Percentiles rank a stretch among this genome's conserved stretches.
These are phyloP conservation scores for Setaria italica DNA, from an alignment of 202 grass and related monocot species.

Conservation along the genomic window DNA sequence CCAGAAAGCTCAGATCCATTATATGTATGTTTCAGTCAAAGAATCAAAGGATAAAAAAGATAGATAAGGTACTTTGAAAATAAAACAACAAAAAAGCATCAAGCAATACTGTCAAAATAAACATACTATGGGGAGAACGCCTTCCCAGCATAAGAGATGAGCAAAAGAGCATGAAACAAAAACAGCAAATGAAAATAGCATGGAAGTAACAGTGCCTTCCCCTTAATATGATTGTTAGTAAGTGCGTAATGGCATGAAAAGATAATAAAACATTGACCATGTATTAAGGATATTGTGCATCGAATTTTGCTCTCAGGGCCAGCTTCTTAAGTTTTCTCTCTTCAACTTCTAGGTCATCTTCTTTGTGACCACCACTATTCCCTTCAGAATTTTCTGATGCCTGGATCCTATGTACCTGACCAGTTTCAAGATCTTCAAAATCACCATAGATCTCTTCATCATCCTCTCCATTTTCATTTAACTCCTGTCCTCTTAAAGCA, in stretches of 20 bases:
- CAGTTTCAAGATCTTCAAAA: slow-evolving; percentile 98
- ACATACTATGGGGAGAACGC: slow-evolving; percentile 6
- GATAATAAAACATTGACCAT: slow-evolving; percentile 19
- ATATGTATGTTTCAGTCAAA: slow-evolving; percentile 84
- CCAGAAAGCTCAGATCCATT: slow-evolving; percentile 72
- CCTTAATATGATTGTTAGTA: neutral
- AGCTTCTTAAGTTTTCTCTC: slow-evolving; percentile 88
- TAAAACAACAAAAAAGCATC: neutral
- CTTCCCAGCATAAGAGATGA: neutral
- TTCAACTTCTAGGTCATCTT: slow-evolving; percentile 66
- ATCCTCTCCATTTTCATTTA: slow-evolving; percentile 63
- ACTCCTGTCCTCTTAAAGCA: slow-evolving; percentile 65
- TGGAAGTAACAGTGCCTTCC: neutral
- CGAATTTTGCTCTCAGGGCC: slow-evolving; percentile 83
- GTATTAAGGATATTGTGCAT: slow-evolving; percentile 88
- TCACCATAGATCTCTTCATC: slow-evolving; percentile 76
- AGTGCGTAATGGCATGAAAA: slow-evolving; percentile 20
- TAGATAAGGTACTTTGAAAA: slow-evolving; percentile 25
- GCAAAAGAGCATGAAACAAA: slow-evolving; percentile 5
- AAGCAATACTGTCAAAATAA: slow-evolving; percentile 34
- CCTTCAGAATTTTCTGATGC: slow-evolving; percentile 40
- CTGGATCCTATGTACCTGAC: slow-evolving; percentile 63
- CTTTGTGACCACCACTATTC: slow-evolving; percentile 38
- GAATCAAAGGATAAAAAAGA: slow-evolving; percentile 41
- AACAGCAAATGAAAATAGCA: neutral